Evolutionary conservation across 2,329 filamentous ascomycete genomes (phyloP), one percentile per base, ranked within the genome.

Genomic region (Hymenoscyphus scutula): DNA sequence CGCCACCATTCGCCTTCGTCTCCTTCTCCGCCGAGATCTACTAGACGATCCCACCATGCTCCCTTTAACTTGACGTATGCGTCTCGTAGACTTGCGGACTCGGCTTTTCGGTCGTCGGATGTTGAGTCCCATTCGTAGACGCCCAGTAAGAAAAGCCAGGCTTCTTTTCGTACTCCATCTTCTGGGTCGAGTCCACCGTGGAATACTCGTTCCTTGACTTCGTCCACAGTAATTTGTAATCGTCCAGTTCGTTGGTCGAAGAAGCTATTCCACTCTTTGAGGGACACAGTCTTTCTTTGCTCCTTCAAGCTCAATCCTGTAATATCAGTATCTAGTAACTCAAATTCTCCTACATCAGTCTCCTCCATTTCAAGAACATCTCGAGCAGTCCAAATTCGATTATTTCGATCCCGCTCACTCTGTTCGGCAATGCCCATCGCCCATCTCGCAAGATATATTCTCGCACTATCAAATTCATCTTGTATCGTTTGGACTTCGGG

Each of bases 401-500:
- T 89, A 58, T 87, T 90, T 27, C 89, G 82, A 70, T 99, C 95
- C 45, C 87, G 83, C 73, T 99, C 95, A 71, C 93, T 94, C 78
- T 99, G 95, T 75, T 99, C 96, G 0, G 95, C 93, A 67, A 99
- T 97, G 7, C 92, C 92, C 95, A 99, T 98, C 2, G 95, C 95
- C 95, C 95, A 99, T 66, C 95, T 84, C 25, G 95, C 95, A 45
- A 99, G 82, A 73, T 99, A 99, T 64, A 99, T 83, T 67, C 95
- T 85, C 3, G 96, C 95, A 71, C 92, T 97, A 79, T 99, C 96
- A 70, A 97, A 99, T 74, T 99, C 96, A 64, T 98, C 93, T 73
- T 97, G 93, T 25, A 99, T 76, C 0, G 91, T 97, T 78, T 97
- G 93, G 0, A 99, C 92, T 72, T 99, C 93, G 0, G 93, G 93